A percentile compares a stretch with the other conserved stretches of the same genome.
Evolutionary conservation across 805 yeast genomes (phyloP).

Genomic region (Teunomyces stri): DNA sequence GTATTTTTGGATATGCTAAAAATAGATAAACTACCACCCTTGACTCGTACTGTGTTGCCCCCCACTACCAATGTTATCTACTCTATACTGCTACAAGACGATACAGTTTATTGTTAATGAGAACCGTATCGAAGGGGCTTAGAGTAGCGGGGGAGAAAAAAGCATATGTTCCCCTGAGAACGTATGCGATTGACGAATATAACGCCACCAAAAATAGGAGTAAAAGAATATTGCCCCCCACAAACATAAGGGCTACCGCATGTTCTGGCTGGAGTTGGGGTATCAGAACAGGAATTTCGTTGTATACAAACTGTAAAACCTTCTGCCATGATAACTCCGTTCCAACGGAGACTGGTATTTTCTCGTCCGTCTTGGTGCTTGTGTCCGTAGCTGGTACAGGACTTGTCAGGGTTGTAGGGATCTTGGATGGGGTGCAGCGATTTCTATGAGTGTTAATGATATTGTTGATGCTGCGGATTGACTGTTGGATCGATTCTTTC

Average conservation of each 20-base stretch:
- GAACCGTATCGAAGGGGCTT: not conserved
- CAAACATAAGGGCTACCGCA: not conserved
- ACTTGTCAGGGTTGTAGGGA: not conserved
- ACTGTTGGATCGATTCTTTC: constrained; percentile 52
- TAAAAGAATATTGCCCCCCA: not conserved
- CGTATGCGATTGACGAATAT: not conserved
- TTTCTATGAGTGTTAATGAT: constrained; percentile 19
- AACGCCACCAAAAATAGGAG: constrained; percentile 1
- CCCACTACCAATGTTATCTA: not conserved
- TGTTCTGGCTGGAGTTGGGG: not conserved
- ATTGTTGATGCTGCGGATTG: constrained; percentile 47
- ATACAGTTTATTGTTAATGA: not conserved
- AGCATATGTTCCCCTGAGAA: not conserved
- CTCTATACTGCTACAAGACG: not conserved
- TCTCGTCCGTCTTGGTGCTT: not conserved
- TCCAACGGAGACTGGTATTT: not conserved
- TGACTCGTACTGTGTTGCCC: not conserved
- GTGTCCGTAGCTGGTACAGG: not conserved
- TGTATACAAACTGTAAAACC: constrained; percentile 1
- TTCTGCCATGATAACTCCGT: not conserved
- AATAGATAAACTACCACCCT: not conserved
- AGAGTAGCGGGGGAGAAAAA: not conserved
- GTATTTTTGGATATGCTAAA: not conserved
- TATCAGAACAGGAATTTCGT: not conserved
- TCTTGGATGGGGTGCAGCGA: not conserved